Base-by-base conservation (phyloP, 2,329 filamentous ascomycete genomes). In the Thielaviopsis cerberus region DNA sequence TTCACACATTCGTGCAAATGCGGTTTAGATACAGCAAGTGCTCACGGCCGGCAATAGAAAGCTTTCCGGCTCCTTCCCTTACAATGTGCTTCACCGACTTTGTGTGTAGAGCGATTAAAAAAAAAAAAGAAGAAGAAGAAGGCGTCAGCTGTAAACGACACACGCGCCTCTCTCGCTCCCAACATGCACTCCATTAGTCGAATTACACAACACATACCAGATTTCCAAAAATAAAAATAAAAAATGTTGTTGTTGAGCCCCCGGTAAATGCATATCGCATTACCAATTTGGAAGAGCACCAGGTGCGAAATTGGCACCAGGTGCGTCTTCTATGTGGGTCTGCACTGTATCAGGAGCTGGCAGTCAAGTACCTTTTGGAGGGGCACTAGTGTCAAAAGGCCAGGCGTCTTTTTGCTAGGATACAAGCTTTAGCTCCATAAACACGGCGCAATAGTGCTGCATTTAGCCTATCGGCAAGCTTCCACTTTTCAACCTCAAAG, bases 311-410 rank as follows among this genome's bases (percentile, higher is more conserved):
- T 54, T 57, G 23, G 10, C 55, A 57, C 55, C 26, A 11, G 4
- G n/a, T 45, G 24, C 8, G 11, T 8, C 17, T 20, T 25, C 45
- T 20, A n/a, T 15, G 22, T 27, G 34, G 17, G n/a, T 30, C 22
- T 26, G 22, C 45, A 55, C 53, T 55, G 57, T 55, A 52, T n/a
- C 11, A 6, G 7, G n/a, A 4, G n/a, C 3, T 7, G 8, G 7
- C 53, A 52, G 22, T 17, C 17, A 59, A 45, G 57, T 59, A 59
- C 57, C 45, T 52, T 37, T 27, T 52, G 25, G 57, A 59, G 57
- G 22, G 24, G 23, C 23, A 22, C 37, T 45, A 13, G 57, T 34
- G 53, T 52, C 17, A 48, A 52, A 22, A 52, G 23, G 57, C 53
- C 45, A 55, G 41, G 45, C 22, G 37, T 22, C 13, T 30, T 24